Percentiles rank a stretch among this genome's conserved stretches.
Evolutionary conservation across 2,329 filamentous ascomycete genomes (phyloP).

Genomic region (Sarocladium kiliense): DNA sequence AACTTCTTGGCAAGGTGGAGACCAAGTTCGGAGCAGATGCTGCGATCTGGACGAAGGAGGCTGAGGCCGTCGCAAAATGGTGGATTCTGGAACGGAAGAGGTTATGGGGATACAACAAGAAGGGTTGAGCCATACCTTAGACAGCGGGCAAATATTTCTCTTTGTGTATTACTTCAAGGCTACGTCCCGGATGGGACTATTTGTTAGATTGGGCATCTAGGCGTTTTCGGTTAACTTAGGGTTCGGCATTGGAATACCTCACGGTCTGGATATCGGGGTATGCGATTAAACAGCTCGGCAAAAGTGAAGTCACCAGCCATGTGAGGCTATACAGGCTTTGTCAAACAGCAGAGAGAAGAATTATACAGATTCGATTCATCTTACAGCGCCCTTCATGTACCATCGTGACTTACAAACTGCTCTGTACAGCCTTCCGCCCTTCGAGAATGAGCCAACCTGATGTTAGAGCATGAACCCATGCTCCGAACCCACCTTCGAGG

Average conservation of each 20-base stretch:
- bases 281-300: not conserved
- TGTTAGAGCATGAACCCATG: constrained; percentile 24
- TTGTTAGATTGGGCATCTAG: not conserved
- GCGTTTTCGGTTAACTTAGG: not conserved
- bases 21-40: constrained; percentile 12
- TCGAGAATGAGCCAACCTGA: constrained; percentile 23
- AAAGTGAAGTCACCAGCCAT: not conserved
- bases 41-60: constrained; percentile 16
- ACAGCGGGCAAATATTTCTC: no score
- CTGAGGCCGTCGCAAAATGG: constrained; percentile 16
- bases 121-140: not conserved
- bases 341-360: not conserved
- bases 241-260: not conserved
- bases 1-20: constrained; percentile 10
- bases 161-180: no score
- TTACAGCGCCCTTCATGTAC: not conserved
- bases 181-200: no score
- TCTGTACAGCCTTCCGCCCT: constrained; percentile 14
- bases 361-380: not conserved
- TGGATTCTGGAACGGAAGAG: constrained; percentile 15
- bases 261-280: constrained; percentile 6
- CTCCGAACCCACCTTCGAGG: constrained; percentile 22
- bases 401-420: not conserved
- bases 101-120: constrained; percentile 11
- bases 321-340: not conserved